Percentiles rank a stretch among this genome's conserved stretches.
Conservation (phyloP, 2,329 filamentous ascomycete species). For the Scedosporium apiospermum region DNA sequence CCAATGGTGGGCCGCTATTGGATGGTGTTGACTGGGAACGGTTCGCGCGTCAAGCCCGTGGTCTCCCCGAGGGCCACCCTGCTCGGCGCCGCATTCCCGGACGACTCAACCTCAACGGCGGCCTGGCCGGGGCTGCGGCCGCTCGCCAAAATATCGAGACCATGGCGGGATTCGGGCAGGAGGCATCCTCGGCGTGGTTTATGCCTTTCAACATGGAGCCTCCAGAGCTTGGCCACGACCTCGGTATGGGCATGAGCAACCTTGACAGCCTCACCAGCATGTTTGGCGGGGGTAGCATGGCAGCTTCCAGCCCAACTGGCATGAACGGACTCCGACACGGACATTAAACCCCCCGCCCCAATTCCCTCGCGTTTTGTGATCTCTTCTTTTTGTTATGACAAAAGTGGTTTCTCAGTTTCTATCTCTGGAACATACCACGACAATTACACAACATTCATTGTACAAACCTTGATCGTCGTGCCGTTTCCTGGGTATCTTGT, state of each 20-base stretch:
- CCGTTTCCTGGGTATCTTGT: too few species aligned
- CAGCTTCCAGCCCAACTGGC: conserved; percentile 21
- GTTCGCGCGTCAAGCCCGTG: conserved; percentile 12
- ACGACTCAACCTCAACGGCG: conserved; percentile 7
- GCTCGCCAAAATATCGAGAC: not conserved
- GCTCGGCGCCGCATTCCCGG: conserved; percentile 15
- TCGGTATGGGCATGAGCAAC: conserved; percentile 29
- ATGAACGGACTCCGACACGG: conserved; percentile 21
- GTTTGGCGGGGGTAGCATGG: conserved; percentile 32
- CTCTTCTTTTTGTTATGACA: too few species aligned
- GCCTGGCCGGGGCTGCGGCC: conserved; percentile 8
- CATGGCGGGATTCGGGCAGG: conserved; percentile 20
- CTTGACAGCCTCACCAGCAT: conserved; percentile 40
- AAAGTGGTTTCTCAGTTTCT: too few species aligned
- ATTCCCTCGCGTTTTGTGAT: too few species aligned
- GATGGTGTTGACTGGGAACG: conserved; percentile 35
- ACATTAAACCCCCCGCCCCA: not conserved
- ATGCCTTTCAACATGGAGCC: conserved; percentile 89
- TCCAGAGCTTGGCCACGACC: conserved; percentile 46
- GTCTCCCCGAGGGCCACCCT: conserved; percentile 8
- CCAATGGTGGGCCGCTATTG: conserved; percentile 27
- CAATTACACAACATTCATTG: too few species aligned
- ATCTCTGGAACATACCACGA: too few species aligned
- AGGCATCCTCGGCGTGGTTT: conserved; percentile 69
- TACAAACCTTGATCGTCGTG: too few species aligned